Conservation (phyloP, 2,329 filamentous ascomycete species). For the Fusarium sp. region DNA sequence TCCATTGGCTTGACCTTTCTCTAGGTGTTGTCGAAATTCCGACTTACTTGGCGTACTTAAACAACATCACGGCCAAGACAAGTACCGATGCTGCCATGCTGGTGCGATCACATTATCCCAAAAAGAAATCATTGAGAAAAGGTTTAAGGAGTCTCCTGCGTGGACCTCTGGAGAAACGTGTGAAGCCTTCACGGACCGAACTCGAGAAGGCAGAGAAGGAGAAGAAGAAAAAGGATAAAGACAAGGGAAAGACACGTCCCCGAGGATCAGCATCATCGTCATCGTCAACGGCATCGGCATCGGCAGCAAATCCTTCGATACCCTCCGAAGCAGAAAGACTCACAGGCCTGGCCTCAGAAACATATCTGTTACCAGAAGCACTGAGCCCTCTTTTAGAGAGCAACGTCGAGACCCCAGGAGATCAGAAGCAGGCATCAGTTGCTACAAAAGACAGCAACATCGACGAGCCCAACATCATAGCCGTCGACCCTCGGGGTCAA, state of each 20-base stretch:
- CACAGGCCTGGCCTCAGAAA: background rate
- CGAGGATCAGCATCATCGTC: background rate
- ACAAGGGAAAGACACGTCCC: background rate
- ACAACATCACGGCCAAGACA: background rate
- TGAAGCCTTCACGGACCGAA: background rate
- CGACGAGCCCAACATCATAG: background rate
- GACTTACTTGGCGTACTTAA: background rate
- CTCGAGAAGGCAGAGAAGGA: background rate
- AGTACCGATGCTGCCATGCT: background rate
- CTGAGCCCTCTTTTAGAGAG: background rate
- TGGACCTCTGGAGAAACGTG: background rate
- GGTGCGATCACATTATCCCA: background rate
- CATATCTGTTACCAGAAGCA: no score
- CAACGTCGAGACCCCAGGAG: background rate
- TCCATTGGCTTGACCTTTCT: background rate
- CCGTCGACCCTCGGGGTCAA: background rate
- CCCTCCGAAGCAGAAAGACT: background rate
- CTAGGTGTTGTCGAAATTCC: background rate
- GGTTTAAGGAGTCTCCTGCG: background rate
- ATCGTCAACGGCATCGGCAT: background rate
- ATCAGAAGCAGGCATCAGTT: background rate
- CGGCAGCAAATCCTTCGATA: background rate
- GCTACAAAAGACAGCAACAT: background rate
- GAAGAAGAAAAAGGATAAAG: background rate
- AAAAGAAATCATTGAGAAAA: background rate